Evolutionary conservation across 2,329 filamentous ascomycete genomes (phyloP).

Genomic region (Paecilomyces sp.): DNA sequence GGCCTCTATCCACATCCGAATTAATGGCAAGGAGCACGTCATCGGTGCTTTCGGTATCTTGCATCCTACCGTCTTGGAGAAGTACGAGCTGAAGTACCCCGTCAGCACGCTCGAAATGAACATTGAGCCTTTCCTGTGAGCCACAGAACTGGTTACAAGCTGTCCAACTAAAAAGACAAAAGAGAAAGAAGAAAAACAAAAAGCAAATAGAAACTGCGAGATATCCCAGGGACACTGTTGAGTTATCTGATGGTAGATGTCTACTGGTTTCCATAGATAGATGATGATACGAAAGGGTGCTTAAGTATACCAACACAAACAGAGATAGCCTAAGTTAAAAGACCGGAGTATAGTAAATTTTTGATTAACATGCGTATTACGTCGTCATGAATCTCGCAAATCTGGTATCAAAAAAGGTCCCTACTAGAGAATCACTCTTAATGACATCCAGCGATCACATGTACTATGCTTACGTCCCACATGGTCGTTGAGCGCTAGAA

Average conservation of each 20-base stretch:
- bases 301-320: not conserved
- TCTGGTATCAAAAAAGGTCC: no score
- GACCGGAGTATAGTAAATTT: not conserved
- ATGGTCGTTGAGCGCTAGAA: no score
- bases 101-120: conserved; percentile 94
- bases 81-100: conserved; percentile 87
- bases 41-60: conserved; percentile 92
- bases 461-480: not conserved
- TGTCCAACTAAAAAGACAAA: not conserved
- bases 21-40: conserved; percentile 64
- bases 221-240: not conserved
- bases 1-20: conserved; percentile 71
- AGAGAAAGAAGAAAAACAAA: not conserved
- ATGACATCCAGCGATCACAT: not conserved
- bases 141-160: not conserved
- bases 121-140: conserved; percentile 82
- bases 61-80: conserved; percentile 86
- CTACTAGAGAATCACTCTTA: no score
- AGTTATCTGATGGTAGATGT: conserved; percentile 1
- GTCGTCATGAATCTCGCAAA: no score
- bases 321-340: not conserved
- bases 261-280: conserved; percentile 13
- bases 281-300: conserved; percentile 13
- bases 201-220: conserved; percentile 2
- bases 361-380: no score